Evolutionary conservation across 2,329 filamentous ascomycete genomes (phyloP).

Genomic region (Fusarium albosuccineum): DNA sequence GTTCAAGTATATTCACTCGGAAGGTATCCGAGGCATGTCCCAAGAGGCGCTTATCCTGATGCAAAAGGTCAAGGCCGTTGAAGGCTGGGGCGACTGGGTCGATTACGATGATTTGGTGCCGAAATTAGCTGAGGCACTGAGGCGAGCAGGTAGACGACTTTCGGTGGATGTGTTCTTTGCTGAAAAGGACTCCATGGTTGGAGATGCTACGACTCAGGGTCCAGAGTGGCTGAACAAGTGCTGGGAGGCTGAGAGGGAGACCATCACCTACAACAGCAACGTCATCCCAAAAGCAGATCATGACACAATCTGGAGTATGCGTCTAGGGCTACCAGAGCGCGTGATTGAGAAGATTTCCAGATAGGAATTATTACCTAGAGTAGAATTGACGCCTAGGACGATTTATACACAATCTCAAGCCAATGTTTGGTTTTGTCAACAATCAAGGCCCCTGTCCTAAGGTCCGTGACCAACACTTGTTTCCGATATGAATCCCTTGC

Average conservation of each 20-base stretch:
- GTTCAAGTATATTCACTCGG: conserved; percentile 10
- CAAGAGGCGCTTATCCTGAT: conserved; percentile 25
- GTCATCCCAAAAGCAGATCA: conserved; percentile 9
- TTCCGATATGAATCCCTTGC: no score
- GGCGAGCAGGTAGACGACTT: neutral
- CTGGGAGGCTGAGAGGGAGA: neutral
- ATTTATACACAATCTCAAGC: no score
- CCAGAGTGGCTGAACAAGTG: conserved; percentile 20
- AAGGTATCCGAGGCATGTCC: conserved; percentile 20
- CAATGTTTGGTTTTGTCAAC: no score
- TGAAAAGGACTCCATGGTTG: conserved; percentile 26
- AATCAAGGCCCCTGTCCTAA: no score
- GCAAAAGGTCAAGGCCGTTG: conserved; percentile 9
- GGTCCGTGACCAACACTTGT: no score
- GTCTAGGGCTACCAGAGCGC: conserved; percentile 3
- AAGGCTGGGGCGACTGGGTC: conserved; percentile 26
- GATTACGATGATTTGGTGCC: conserved; percentile 26
- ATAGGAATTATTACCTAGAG: no score
- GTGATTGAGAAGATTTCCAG: conserved; percentile 5
- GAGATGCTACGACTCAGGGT: neutral
- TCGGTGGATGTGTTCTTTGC: conserved; percentile 23
- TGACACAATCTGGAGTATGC: conserved; percentile 21
- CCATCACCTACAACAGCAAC: conserved; percentile 1
- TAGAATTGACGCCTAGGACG: no score
- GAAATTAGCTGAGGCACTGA: neutral